phyloP scores from a whole-genome alignment of 306 rosid genomes.

The Elaeagnus macrophylla region DNA sequence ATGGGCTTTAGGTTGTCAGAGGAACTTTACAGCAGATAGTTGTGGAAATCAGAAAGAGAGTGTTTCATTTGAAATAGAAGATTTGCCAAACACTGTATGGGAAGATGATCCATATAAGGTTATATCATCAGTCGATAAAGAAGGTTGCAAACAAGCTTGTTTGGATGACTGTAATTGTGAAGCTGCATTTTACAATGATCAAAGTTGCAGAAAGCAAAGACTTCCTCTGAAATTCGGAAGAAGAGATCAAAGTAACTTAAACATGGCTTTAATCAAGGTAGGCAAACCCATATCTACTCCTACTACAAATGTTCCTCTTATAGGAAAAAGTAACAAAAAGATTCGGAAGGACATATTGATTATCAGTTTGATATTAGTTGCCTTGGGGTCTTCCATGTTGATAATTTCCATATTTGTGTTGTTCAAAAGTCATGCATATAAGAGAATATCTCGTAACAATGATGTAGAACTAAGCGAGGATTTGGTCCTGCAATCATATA shows the following conservation, averaged over 20 bases:
- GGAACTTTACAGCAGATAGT: neutral
- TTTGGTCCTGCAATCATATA: too few relatives aligned
- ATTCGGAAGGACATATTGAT: too few relatives aligned
- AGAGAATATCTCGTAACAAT: too few relatives aligned
- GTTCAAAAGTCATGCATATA: too few relatives aligned
- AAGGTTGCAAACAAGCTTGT: slow-evolving; percentile 8
- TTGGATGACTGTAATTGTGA: too few relatives aligned
- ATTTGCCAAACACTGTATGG: neutral
- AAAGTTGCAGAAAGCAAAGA: slow-evolving; percentile 13
- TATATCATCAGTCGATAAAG: neutral
- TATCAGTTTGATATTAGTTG: too few relatives aligned
- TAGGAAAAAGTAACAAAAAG: too few relatives aligned
- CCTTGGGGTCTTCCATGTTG: too few relatives aligned
- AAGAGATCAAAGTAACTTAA: neutral
- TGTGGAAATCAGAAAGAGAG: slow-evolving; percentile 5
- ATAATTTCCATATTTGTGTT: too few relatives aligned
- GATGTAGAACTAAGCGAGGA: too few relatives aligned
- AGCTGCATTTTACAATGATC: neutral
- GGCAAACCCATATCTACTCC: too few relatives aligned
- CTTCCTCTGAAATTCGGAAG: slow-evolving; percentile 26
- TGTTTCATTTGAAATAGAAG: neutral
- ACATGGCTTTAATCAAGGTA: slow-evolving; percentile 14
- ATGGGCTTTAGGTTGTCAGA: slow-evolving; percentile 11
- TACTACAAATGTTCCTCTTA: too few relatives aligned
- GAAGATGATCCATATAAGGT: neutral